These are phyloP conservation scores for Fusarium tricinctum DNA, from an alignment of 2,329 filamentous ascomycete genomes.

Conservation along the genomic window DNA sequence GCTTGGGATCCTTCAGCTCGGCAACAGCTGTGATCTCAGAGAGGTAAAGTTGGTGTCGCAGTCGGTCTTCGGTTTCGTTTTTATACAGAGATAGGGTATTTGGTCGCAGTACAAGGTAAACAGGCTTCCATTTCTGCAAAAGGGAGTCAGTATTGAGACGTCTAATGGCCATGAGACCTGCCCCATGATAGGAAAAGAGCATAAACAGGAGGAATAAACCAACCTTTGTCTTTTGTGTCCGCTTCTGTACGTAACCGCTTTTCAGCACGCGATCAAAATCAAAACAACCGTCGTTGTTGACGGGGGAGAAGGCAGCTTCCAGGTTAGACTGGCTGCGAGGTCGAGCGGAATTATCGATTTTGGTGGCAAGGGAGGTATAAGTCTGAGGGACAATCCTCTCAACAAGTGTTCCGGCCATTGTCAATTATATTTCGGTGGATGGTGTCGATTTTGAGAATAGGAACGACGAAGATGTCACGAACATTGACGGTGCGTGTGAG, in stretches of 20 bases:
- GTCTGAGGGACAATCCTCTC: slow-evolving; percentile 35
- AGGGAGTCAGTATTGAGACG: slow-evolving; percentile 38
- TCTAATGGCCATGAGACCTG: not conserved
- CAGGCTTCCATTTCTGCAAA: slow-evolving; percentile 86
- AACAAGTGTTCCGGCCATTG: slow-evolving; percentile 48
- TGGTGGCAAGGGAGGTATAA: slow-evolving; percentile 31
- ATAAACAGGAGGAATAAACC: slow-evolving; percentile 20
- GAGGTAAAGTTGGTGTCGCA: slow-evolving; percentile 88
- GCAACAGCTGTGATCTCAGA: slow-evolving; percentile 93
- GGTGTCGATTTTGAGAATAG: slow-evolving; percentile 15
- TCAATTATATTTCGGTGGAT: slow-evolving; percentile 27
- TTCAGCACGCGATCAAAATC: slow-evolving; percentile 96
- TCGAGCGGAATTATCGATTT: slow-evolving; percentile 37
- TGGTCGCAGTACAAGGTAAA: slow-evolving; percentile 90
- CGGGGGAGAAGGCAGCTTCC: slow-evolving; percentile 81
- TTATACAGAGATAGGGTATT: slow-evolving; percentile 95
- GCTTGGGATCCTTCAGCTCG: slow-evolving; percentile 88
- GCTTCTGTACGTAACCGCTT: slow-evolving; percentile 86
- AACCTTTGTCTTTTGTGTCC: slow-evolving; percentile 95
- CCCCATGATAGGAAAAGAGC: not conserved
- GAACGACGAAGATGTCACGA: slow-evolving; percentile 28
- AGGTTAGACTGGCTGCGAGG: slow-evolving; percentile 56
- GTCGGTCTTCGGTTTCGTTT: slow-evolving; percentile 87
- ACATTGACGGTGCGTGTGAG: slow-evolving; percentile 36
- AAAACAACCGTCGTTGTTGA: slow-evolving; percentile 95